Evolutionary conservation across 805 yeast species (phyloP).

Genomic region (Kodamaea jinghongensis): DNA sequence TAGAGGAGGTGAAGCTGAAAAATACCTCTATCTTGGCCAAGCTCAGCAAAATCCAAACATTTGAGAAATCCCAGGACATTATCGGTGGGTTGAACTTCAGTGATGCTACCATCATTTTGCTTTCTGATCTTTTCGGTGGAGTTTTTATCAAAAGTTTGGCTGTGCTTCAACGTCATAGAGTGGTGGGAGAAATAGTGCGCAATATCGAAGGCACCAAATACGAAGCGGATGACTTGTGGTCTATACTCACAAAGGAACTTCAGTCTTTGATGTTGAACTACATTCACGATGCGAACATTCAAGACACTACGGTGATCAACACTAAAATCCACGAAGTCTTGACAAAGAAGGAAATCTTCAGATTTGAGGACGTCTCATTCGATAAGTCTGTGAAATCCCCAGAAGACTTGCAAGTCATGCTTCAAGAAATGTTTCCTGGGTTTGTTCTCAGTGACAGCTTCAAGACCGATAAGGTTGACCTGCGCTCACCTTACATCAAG

Average conservation of each 20-base stretch:
- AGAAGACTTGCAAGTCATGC: constrained; percentile 28
- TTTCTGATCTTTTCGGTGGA: constrained; percentile 69
- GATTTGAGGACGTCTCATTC: constrained; percentile 31
- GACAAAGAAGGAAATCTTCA: constrained; percentile 24
- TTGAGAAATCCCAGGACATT: constrained; percentile 23
- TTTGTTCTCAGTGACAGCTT: constrained; percentile 34
- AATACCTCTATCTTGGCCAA: constrained; percentile 40
- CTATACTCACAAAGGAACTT: constrained; percentile 31
- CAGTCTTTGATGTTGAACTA: constrained; percentile 31
- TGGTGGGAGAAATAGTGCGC: constrained; percentile 56
- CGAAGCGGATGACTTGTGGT: constrained; percentile 30
- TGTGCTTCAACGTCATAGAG: constrained; percentile 68
- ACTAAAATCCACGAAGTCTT: constrained; percentile 23
- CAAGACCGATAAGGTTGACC: constrained; percentile 12
- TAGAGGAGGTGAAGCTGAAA: constrained; percentile 61
- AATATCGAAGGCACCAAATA: constrained; percentile 15
- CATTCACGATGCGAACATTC: constrained; percentile 23
- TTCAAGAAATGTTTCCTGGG: constrained; percentile 73
- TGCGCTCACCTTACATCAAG: constrained; percentile 49
- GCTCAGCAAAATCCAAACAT: constrained; percentile 27
- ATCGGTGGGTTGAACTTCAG: constrained; percentile 32
- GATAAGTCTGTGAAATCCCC: constrained; percentile 23
- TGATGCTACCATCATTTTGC: constrained; percentile 51
- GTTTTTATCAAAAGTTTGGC: constrained; percentile 63
- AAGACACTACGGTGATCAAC: constrained; percentile 10